Evolutionary conservation across 1,284 basidiomycete genomes (phyloP).

Genomic region (Flammula alnicola): DNA sequence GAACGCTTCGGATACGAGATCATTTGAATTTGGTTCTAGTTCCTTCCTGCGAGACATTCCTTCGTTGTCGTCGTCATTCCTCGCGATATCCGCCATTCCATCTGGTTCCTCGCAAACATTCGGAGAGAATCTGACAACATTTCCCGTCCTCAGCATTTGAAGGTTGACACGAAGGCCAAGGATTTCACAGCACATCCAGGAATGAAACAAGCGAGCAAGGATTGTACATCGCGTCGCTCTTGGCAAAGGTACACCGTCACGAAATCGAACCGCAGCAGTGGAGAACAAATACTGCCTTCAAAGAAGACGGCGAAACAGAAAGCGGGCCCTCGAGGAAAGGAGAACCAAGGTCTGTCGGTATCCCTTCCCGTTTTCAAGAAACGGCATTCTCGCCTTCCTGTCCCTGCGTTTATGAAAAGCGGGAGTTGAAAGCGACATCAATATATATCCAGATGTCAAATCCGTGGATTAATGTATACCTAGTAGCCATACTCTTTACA

Average conservation of each 20-base stretch:
- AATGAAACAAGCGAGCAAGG: slow-evolving; percentile 16
- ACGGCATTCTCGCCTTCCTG: slow-evolving; percentile 17
- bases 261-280: slow-evolving; percentile 1
- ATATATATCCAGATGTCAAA: too few relatives aligned
- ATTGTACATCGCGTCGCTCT: slow-evolving; percentile 17
- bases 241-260: slow-evolving; percentile 16
- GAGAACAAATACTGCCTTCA: not conserved
- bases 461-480: too few relatives aligned
- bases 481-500: too few relatives aligned
- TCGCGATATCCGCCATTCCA: slow-evolving; percentile 1
- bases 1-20: not conserved
- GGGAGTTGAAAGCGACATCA: too few relatives aligned
- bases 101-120: slow-evolving; percentile 6
- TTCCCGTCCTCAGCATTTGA: not conserved
- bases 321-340: not conserved
- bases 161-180: not conserved
- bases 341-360: slow-evolving; percentile 11
- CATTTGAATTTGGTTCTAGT: not conserved
- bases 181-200: not conserved
- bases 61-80: slow-evolving; percentile 1
- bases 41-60: not conserved
- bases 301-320: not conserved
- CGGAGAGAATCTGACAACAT: not conserved
- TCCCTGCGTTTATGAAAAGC: slow-evolving; percentile 9
- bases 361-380: slow-evolving; percentile 12